Conservation (phyloP, 176 grass and related monocot species). For the Canna indica region DNA sequence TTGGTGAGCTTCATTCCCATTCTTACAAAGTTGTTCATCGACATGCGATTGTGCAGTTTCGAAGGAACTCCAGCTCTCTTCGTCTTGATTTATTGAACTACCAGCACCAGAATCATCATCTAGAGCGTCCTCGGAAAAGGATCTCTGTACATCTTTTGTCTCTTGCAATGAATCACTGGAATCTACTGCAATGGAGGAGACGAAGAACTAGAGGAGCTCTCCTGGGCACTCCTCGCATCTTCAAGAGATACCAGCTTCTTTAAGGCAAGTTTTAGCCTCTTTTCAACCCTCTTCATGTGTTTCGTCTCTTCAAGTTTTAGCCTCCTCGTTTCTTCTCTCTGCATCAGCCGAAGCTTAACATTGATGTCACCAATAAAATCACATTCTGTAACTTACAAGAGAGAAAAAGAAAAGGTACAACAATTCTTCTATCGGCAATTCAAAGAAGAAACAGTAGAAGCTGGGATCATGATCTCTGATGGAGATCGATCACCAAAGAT, state of each 20-base stretch:
- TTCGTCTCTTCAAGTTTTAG: conserved; percentile 59
- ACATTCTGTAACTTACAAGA: too few species aligned
- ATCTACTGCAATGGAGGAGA: too few species aligned
- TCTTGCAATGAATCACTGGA: too few species aligned
- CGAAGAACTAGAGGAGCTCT: conserved; percentile 41
- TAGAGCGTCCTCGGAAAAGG: conserved; percentile 23
- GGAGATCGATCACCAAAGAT: not conserved
- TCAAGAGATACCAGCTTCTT: conserved; percentile 73
- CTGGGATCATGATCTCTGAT: not conserved
- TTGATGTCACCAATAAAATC: too few species aligned
- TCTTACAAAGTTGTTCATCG: not conserved
- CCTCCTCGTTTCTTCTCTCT: too few species aligned
- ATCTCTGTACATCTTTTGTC: not conserved
- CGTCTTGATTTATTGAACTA: not conserved
- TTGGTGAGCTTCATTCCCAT: not conserved
- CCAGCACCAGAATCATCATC: not conserved
- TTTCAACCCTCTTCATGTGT: conserved; percentile 59
- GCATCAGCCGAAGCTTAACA: too few species aligned
- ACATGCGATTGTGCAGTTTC: not conserved
- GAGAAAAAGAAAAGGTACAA: too few species aligned
- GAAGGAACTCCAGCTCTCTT: not conserved
- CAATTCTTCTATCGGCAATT: too few species aligned
- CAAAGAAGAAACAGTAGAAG: not conserved
- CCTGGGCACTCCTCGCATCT: conserved; percentile 12
- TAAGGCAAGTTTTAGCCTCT: conserved; percentile 55